These are phyloP conservation scores for Rhododendron henanense DNA, from an alignment of 148 eudicot genomes.

Conservation along the genomic window DNA sequence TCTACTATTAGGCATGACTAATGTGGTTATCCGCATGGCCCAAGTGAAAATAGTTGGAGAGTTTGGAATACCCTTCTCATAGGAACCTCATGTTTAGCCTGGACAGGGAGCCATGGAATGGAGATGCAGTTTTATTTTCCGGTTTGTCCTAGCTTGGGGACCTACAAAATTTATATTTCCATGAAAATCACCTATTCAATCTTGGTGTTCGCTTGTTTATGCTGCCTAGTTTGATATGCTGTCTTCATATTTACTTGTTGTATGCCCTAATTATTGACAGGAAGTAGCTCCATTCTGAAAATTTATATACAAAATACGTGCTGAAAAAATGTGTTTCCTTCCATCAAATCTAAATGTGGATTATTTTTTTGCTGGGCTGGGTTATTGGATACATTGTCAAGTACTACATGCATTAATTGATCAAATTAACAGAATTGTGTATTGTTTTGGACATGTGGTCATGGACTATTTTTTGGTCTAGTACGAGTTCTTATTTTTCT, in stretches of 20 bases:
- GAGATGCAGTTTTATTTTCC: neutral
- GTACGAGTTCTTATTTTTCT: neutral
- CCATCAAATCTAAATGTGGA: neutral
- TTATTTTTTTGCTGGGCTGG: neutral
- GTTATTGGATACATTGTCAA: neutral
- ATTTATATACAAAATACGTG: neutral
- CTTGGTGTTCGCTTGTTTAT: neutral
- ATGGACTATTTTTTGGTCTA: neutral
- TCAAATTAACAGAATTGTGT: neutral
- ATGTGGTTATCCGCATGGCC: slow-evolving; percentile 32
- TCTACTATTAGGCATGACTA: slow-evolving; percentile 16
- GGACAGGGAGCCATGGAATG: slow-evolving; percentile 1
- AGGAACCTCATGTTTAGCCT: slow-evolving; percentile 6
- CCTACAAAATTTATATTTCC: neutral
- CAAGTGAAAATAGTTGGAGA: slow-evolving; percentile 19
- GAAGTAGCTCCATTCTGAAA: neutral
- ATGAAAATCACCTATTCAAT: neutral
- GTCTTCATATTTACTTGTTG: neutral
- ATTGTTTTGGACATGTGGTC: neutral
- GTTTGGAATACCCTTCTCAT: slow-evolving; percentile 7
- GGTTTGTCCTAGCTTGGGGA: slow-evolving; percentile 3
- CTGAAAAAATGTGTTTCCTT: neutral
- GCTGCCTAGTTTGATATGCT: neutral
- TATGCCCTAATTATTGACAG: neutral
- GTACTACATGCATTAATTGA: neutral